Conservation (phyloP, 768 basidiomycete genomes). For the Aureoboletus auriporus region DNA sequence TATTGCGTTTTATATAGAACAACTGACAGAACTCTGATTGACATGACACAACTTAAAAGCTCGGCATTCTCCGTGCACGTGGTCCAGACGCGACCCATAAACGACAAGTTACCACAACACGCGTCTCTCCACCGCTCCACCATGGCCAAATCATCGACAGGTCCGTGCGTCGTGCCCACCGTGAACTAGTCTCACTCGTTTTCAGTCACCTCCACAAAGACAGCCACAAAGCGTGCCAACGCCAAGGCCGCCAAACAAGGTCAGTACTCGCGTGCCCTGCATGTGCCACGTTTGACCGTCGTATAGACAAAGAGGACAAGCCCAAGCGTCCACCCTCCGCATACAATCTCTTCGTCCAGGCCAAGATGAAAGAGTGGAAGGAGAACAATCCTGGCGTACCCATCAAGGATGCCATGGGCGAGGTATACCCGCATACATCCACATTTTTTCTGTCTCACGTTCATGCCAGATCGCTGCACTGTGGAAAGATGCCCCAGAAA, state of each 20-base stretch:
- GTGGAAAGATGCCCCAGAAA: constrained; percentile 60
- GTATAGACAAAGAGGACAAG: constrained; percentile 40
- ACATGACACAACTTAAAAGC: background rate
- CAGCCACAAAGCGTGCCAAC: constrained; percentile 53
- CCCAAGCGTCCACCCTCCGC: constrained; percentile 55
- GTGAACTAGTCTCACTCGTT: constrained; percentile 1
- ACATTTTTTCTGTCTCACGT: constrained; percentile 3
- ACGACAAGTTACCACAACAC: background rate
- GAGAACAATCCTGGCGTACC: constrained; percentile 44
- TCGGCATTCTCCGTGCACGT: constrained; percentile 16
- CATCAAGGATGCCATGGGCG: constrained; percentile 53
- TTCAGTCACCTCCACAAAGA: constrained; percentile 51
- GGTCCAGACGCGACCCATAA: constrained; percentile 27
- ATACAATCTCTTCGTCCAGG: constrained; percentile 56
- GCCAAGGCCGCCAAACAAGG: constrained; percentile 39
- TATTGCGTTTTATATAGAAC: no score
- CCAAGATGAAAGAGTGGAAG: constrained; percentile 55
- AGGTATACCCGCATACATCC: constrained; percentile 27
- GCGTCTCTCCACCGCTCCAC: constrained; percentile 7
- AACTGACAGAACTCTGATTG: no score
- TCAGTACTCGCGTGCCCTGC: constrained; percentile 15
- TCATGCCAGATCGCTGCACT: constrained; percentile 45
- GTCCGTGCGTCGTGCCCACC: constrained; percentile 25
- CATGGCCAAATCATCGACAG: constrained; percentile 53
- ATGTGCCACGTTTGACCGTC: background rate